A percentile compares a stretch with the other conserved stretches of the same genome.
Conservation (phyloP, 495 filamentous ascomycete genomes). For the Thermochaetoides thermophila region DNA sequence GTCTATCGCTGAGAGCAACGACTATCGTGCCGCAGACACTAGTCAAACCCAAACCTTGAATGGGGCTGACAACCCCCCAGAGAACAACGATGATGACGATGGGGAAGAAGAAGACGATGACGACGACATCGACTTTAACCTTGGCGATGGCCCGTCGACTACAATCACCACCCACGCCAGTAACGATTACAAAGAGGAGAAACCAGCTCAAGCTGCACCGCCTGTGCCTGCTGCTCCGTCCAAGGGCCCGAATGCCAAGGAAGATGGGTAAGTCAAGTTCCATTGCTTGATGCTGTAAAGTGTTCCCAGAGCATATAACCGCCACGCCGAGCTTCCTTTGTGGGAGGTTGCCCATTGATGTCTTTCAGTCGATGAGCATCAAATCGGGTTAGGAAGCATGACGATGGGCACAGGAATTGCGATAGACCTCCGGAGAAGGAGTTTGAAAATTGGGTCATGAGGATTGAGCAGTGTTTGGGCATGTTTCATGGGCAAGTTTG, state of each 20-base stretch:
- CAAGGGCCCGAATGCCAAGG: constrained; percentile 63
- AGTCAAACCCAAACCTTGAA: constrained; percentile 10
- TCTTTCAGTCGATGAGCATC: too few species aligned
- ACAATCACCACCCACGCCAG: constrained; percentile 15
- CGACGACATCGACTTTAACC: constrained; percentile 47
- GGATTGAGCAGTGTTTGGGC: too few species aligned
- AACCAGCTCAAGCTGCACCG: constrained; percentile 14
- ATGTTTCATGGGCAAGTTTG: too few species aligned
- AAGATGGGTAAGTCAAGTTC: constrained; percentile 97
- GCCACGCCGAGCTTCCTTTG: too few species aligned
- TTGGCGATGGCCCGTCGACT: constrained; percentile 29
- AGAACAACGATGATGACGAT: constrained; percentile 39
- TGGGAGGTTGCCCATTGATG: too few species aligned
- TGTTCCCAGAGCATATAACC: too few species aligned
- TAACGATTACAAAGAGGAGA: constrained; percentile 12
- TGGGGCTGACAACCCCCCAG: constrained; percentile 35
- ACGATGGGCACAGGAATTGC: too few species aligned
- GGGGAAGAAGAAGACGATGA: constrained; percentile 49
- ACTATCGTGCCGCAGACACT: constrained; percentile 35
- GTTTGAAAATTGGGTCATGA: too few species aligned
- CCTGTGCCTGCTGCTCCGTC: constrained; percentile 10
- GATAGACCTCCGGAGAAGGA: too few species aligned
- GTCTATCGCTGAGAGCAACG: constrained; percentile 20
- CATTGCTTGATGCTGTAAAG: constrained; percentile 17
- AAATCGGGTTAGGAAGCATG: too few species aligned